phyloP scores from a whole-genome alignment of 2,329 filamentous ascomycete genomes.

The Alternaria consortialis region DNA sequence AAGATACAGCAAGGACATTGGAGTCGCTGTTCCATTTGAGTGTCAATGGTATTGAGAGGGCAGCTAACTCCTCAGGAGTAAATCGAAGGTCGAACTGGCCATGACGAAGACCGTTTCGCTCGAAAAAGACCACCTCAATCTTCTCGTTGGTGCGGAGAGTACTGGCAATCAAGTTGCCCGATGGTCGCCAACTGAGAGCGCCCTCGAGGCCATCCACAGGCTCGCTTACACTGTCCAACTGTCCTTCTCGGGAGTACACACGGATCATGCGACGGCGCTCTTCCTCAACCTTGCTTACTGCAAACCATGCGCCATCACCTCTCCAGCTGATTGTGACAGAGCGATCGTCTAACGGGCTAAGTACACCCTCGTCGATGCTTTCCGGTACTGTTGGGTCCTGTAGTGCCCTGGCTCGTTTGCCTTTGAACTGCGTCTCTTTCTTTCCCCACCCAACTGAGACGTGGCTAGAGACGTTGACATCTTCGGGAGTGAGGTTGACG shows the following conservation, averaged over 20 bases:
- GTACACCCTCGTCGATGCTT: constrained; percentile 81
- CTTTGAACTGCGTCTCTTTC: constrained; percentile 97
- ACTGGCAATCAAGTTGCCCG: constrained; percentile 88
- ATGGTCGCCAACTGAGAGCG: constrained; percentile 88
- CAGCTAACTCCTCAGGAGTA: constrained; percentile 65
- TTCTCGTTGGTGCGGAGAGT: constrained; percentile 75
- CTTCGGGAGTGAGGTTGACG: constrained; percentile 74
- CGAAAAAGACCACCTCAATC: constrained; percentile 92
- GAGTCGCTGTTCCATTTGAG: constrained; percentile 94
- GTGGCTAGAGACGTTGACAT: constrained; percentile 87
- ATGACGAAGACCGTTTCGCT: constrained; percentile 96
- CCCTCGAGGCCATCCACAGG: constrained; percentile 92
- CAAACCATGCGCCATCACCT: constrained; percentile 90
- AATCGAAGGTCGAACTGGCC: constrained; percentile 86
- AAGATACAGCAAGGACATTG: constrained; percentile 83
- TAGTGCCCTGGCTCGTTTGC: constrained; percentile 84
- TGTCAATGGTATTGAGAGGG: constrained; percentile 66
- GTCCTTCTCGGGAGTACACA: constrained; percentile 89
- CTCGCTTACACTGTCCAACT: constrained; percentile 91
- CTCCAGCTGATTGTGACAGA: constrained; percentile 85
- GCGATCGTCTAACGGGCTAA: constrained; percentile 78
- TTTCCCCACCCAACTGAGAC: constrained; percentile 99
- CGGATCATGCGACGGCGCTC: constrained; percentile 79
- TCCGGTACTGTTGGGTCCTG: constrained; percentile 95
- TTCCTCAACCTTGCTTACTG: constrained; percentile 80